Evolutionary conservation across 805 yeast species (phyloP), one percentile per base, ranked within the genome.

Genomic region (Lipomyces oligophaga): DNA sequence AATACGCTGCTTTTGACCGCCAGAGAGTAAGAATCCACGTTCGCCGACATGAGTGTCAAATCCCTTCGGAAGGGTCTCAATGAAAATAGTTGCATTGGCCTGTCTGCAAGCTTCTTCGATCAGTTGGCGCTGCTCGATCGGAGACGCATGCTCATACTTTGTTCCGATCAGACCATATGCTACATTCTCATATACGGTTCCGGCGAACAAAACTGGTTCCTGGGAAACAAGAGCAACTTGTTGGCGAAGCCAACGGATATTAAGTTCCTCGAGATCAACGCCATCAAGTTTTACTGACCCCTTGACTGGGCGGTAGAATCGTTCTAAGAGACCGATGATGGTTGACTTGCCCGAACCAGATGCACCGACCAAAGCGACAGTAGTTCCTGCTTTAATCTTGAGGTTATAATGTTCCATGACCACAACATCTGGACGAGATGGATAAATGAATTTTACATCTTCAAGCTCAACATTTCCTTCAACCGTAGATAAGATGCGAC

Each of bases 291-390:
- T 30, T 3, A 80, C 70, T 3, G 60, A 53, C 5, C 85, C 85
- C 0, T 62, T 49, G 3, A 61, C 54, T 5, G 83, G 80, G 49
- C 77, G 80, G 59, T 80, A 80, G 57, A 78, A 78, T 36, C 85
- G 67, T 49, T 80, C 67, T 26, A 80, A 63, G 18, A 80, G 63
- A 56, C 79, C 82, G 3, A 79, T 69, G 13, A 80, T 71, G 0
- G 62, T 58, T 22, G 58, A 52, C 37, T 4, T 71, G 63, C 35
- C 87, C 4, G 63, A 57, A 5, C 96, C 20, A 85, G 80, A 2
- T 89, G 94, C 83, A 1, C 96, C 96, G 18, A 87, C 96, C 57
- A 87, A 77, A 8, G 96, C 96, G 30, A 87, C 90, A 58, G 84
- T 86, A 57, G 80, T 66, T 7, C 96, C 96, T 2, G 90, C 83